A percentile compares a stretch with the other conserved stretches of the same genome.
Conservation (phyloP, 805 yeast species). For the Metschnikowia corniflorae region DNA sequence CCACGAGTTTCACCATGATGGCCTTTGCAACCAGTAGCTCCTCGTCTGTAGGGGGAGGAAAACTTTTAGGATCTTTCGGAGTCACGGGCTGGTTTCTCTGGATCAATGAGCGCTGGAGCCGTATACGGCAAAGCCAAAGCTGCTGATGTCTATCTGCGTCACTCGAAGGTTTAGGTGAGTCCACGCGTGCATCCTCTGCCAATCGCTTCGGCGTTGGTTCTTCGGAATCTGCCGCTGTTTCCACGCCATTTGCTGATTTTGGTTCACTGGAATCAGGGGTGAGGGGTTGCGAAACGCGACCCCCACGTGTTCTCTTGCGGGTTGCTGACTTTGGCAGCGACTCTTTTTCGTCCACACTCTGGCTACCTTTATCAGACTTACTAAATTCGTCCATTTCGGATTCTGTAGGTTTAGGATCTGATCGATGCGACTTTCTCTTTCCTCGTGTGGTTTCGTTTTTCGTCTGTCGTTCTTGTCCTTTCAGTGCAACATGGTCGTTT, state of each 20-base stretch:
- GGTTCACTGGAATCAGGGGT: neutral
- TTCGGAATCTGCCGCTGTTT: neutral
- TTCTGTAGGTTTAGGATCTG: too few species aligned
- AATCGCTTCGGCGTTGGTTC: conserved; percentile 5
- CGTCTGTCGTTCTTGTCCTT: neutral
- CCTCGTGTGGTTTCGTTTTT: conserved; percentile 12
- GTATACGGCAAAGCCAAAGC: conserved; percentile 46
- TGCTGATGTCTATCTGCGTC: conserved; percentile 42
- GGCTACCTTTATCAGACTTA: neutral
- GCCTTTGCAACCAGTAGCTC: conserved; percentile 41
- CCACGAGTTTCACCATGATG: conserved; percentile 39
- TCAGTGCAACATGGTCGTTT: neutral
- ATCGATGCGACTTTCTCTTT: conserved; percentile 12
- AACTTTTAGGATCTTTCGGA: conserved; percentile 32
- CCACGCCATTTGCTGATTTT: neutral
- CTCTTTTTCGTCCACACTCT: neutral
- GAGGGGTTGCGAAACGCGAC: too few species aligned
- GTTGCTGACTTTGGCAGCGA: too few species aligned
- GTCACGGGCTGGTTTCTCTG: conserved; percentile 42
- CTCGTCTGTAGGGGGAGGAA: conserved; percentile 41
- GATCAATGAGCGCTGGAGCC: conserved; percentile 46
- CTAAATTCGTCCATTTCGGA: too few species aligned
- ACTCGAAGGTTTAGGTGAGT: conserved; percentile 1
- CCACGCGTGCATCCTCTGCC: conserved; percentile 2
- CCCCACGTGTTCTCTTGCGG: too few species aligned